These are phyloP conservation scores for Ustilago tritici DNA, from an alignment of 1,284 basidiomycete species.

Conservation along the genomic window DNA sequence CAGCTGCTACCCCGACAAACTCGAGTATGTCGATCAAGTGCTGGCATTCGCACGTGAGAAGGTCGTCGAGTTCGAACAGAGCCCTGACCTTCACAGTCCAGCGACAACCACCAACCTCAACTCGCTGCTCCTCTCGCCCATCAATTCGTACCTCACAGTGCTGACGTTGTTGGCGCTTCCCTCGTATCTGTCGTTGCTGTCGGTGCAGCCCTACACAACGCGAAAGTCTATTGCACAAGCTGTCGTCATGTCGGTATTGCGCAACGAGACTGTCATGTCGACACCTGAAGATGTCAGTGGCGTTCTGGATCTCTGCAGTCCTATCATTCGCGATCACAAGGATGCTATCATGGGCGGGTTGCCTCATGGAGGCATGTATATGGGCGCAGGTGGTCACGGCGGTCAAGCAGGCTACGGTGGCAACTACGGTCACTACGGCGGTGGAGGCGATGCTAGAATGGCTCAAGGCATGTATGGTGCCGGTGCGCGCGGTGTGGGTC, in stretches of 20 bases:
- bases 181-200: constrained; percentile 60
- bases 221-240: constrained; percentile 66
- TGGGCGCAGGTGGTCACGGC: constrained; percentile 32
- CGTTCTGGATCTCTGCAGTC: constrained; percentile 64
- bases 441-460: constrained; percentile 47
- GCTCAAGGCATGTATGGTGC: constrained; percentile 46
- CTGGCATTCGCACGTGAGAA: constrained; percentile 65
- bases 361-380: constrained; percentile 38
- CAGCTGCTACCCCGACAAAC: constrained; percentile 68
- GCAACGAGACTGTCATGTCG: constrained; percentile 64
- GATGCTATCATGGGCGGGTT: constrained; percentile 52
- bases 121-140: constrained; percentile 63
- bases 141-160: constrained; percentile 64
- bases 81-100: constrained; percentile 55
- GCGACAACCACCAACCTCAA: constrained; percentile 60
- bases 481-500: constrained; percentile 39
- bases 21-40: constrained; percentile 69
- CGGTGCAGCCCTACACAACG: constrained; percentile 62
- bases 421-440: constrained; percentile 39
- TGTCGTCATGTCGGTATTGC: constrained; percentile 64
- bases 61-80: constrained; percentile 58
- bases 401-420: constrained; percentile 36
- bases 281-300: constrained; percentile 68
- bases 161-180: constrained; percentile 66
- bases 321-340: constrained; percentile 63